Base-by-base conservation (phyloP, 2,329 filamentous ascomycete species). In the Fusarium agapanthi region DNA sequence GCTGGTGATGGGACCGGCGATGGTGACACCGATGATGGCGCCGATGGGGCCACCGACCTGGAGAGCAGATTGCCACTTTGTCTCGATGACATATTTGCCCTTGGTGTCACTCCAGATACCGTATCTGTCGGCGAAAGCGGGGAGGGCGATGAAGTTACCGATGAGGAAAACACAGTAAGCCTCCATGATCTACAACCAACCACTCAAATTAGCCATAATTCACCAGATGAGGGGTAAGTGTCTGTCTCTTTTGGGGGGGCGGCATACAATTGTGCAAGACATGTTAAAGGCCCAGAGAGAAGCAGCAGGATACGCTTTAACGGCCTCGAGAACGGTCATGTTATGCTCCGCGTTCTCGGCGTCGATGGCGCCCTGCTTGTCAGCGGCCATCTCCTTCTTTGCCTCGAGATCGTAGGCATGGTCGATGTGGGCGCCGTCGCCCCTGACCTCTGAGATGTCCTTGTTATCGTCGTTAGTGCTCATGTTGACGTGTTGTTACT, bases 161-260 rank as follows among this genome's bases (percentile, higher is more conserved):
- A 83, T 85, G 24, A 86, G 76, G 74, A 86, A 86, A 79, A 86
- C 84, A 67, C 84, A 83, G 78, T 85, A 86, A 1, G 84, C 83
- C 69, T 86, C 85, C 85, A 86, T 86, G 63, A 86, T 83, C 84
- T 86, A 22, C 11, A 8, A 7, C 20, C 35, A 8, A 7, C 20
- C 35, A 66, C n/a, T 30, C 7, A 56, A 16, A 35, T 56, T 41
- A 35, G 48, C 18, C 44, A 44, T 7, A 61, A 22, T 26, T 18
- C 41, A 32, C 22, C 26, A 9, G 8, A 15, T 26, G 56, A 30
- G 26, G 30, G 28, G 7, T 9, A 30, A 30, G 28, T 9, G 28
- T 30, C 28, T 30, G 7, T 30, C 9, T 16, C 12, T 32, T n/a
- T n/a, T n/a, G n/a, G n/a, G 10, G 45, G 24, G 35, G 40, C 48